Evolutionary conservation across 495 filamentous ascomycete species (phyloP), one percentile per base, ranked within the genome.

Genomic region (Astrothelium subdiscretum): DNA sequence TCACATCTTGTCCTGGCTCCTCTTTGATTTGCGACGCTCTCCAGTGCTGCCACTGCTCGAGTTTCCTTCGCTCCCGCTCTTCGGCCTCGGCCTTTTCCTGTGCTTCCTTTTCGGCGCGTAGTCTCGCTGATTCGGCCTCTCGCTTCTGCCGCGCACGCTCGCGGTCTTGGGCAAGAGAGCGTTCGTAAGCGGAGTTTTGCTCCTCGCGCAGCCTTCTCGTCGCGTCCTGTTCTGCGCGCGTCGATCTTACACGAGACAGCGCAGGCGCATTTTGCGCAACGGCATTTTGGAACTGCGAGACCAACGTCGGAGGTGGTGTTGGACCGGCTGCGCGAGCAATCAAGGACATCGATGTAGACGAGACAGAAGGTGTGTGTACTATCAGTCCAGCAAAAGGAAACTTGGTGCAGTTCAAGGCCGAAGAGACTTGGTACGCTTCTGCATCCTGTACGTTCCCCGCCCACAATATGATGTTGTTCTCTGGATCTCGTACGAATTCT

Each of bases 141-240:
- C 81, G 79, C 68, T 81, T 81, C 68, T 85, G 81, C 24, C 88
- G 79, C 13, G 88, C 85, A 13, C 90, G 84, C 73, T 96, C 91
- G 8, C 92, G 80, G 73, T 98, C 94, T 51, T 84, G 84, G 11
- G 91, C 91, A 57, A 98, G 77, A 0, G 89, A 94, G 62, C 90
- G 81, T 73, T 98, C 92, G 69, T 97, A 98, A 2, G 94, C 94
- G 1, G 83, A 86, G 70, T 96, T 89, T 65, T 97, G 95, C 69
- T 94, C 82, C 59, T 87, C 81, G 3, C 91, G 85, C 26, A 98
- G 73, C 65, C 78, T 88, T 31, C 94, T 81, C 22, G 86, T 83
- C 8, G 87, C 83, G 65, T 91, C 84, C 66, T 95, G 90, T 57
- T 88, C 87, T 24, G 80, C 79, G n/a, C 91, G 78, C 57, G 85